Percentiles rank a stretch among this genome's conserved stretches.
Evolutionary conservation across 352 stramenopile species (phyloP).

Genomic region (Saprolegnia parasitica): DNA sequence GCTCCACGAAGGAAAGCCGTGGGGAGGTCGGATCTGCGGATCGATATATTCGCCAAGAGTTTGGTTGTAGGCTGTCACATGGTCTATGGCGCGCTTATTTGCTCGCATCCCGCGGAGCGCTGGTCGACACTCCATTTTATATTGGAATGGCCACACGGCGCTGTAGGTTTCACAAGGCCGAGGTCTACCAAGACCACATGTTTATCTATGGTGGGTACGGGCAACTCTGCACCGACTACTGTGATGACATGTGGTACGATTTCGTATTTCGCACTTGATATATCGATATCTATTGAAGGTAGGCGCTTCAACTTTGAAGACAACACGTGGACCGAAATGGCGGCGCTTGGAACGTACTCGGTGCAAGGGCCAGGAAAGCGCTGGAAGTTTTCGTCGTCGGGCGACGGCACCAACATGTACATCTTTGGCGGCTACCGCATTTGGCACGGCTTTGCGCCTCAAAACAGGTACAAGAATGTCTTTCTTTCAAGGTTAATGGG

Average conservation of each 20-base stretch:
- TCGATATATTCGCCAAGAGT: not conserved
- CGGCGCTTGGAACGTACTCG: conserved; percentile 52
- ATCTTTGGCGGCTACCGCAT: conserved; percentile 92
- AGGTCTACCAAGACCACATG: conserved; percentile 89
- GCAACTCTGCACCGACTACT: conserved; percentile 93
- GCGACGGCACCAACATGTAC: conserved; percentile 52
- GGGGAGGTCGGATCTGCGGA: conserved; percentile 47
- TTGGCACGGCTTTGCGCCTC: conserved; percentile 92
- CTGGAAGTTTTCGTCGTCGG: conserved; percentile 90
- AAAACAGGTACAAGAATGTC: conserved; percentile 58
- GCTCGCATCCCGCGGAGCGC: conserved; percentile 81
- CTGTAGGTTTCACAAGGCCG: conserved; percentile 62
- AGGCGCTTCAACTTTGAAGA: conserved; percentile 86
- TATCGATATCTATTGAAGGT: not conserved
- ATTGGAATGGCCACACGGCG: not conserved
- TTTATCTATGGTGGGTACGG: conserved; percentile 92
- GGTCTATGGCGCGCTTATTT: conserved; percentile 79
- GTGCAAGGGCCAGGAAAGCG: conserved; percentile 71
- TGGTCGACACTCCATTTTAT: conserved; percentile 37
- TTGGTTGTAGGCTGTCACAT: conserved; percentile 62
- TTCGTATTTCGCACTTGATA: not conserved
- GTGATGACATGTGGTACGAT: conserved; percentile 89
- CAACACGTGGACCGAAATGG: conserved; percentile 87
- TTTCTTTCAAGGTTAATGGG: conserved; percentile 4
- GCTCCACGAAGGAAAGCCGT: conserved; percentile 78